Base-by-base conservation (phyloP, 345 rosid genomes). In the Populus pruinosa region DNA sequence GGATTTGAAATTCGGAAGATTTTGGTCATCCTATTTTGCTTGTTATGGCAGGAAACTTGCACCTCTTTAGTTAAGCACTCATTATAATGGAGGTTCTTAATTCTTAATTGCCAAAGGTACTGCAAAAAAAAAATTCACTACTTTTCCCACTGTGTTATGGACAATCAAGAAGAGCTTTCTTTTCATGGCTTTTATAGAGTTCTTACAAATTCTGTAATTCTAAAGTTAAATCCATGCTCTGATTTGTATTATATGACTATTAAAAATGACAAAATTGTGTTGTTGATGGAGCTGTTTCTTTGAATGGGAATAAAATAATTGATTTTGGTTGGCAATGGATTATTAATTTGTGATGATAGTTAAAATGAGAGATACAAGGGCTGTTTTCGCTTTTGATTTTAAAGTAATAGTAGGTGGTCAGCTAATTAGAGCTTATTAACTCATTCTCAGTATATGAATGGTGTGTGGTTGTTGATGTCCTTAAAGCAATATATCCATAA, bases 401-500 rank as follows among this genome's bases (percentile, higher is more conserved):
- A 56, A 56, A 56, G 63, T n/a, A n/a, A 56, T 56, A 9, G 27
- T 56, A 14, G 3, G 14, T n/a, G 25, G 4, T 13, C 14, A 11
- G 29, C 27, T n/a, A 23, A 23, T 56, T n/a, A 56, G 8, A 49
- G 21, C 21, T 49, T 49, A 49, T 49, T 49, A 49, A 49, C 55
- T 49, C 21, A 17, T 16, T 1, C 55, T 49, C 55, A 17, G 55
- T 17, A 16, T 49, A 49, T 17, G 21, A 49, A 49, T 5, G 55
- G 20, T 49, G 21, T 49, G 55, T 49, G 55, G 21, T 49, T 49
- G 55, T 17, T 49, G 65, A 39, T 83, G 31, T 69, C 71, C 79
- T 43, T 29, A 73, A 69, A 63, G 31, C 50, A 35, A 23, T 50
- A 8, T 56, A 9, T 56, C 65, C 21, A 21, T 80, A 59, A 74